A percentile compares a stretch with the other conserved stretches of the same genome.
Evolutionary conservation across 495 filamentous ascomycete species (phyloP).

Genomic region (Aspergillus egyptiacus): DNA sequence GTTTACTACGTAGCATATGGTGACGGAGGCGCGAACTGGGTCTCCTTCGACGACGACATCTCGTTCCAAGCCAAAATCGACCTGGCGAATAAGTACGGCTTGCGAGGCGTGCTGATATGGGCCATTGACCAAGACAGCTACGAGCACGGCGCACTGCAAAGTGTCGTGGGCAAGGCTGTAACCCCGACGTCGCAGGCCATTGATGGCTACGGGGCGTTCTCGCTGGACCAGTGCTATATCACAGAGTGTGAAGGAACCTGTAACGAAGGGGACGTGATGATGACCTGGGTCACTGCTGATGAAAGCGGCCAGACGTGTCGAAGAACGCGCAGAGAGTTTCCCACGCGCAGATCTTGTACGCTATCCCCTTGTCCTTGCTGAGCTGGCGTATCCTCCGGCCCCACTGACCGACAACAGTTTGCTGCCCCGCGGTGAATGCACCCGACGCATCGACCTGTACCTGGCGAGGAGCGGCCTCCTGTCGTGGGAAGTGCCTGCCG

Average conservation of each 20-base stretch:
- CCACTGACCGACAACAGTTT: neutral
- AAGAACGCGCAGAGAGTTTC: too few relatives aligned
- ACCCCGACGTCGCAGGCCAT: neutral
- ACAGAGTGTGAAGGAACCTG: neutral
- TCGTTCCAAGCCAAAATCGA: conserved; percentile 33
- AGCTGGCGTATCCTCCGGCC: too few relatives aligned
- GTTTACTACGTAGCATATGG: conserved; percentile 31
- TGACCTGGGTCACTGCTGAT: neutral
- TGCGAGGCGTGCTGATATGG: conserved; percentile 37
- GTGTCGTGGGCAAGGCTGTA: neutral
- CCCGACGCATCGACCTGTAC: neutral
- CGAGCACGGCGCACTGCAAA: neutral
- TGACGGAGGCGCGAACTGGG: conserved; percentile 21
- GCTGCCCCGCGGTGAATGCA: neutral
- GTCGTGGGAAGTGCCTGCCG: neutral
- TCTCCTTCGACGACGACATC: conserved; percentile 32
- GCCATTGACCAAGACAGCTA: conserved; percentile 22
- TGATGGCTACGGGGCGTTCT: neutral
- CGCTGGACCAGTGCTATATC: neutral
- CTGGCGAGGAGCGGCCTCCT: neutral
- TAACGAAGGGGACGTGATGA: neutral
- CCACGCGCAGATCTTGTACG: too few relatives aligned
- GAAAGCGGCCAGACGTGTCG: neutral
- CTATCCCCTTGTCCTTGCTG: too few relatives aligned
- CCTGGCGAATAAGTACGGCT: conserved; percentile 28